Base-by-base conservation (phyloP, 768 basidiomycete species). In the Boletales sp. region DNA sequence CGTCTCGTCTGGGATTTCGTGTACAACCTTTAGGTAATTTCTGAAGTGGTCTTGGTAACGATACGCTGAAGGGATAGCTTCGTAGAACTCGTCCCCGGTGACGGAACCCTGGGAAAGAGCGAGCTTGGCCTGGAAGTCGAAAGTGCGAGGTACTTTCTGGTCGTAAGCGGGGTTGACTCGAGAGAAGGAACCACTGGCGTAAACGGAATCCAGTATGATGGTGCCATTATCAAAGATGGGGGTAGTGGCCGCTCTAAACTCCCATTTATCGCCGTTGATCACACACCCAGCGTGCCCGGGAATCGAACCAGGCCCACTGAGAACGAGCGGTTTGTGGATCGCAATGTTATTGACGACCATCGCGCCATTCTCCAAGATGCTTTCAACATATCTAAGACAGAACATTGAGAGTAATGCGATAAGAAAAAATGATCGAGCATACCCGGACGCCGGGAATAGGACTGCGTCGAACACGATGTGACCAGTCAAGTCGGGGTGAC, bases 371-470 rank as follows among this genome's bases (percentile, higher is more conserved):
- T 69, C 68, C 21, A 69, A 43, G 30, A 65, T 66, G 35, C 63
- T 62, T 48, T 66, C 65, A 18, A 64, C 34, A 18, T 66, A 66
- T 2, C 64, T 66, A 17, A 0, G 0, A 15, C 19, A 36, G 7
- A 55, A 34, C 0, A n/a, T 46, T 60, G 28, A 56, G 38, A 3
- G 8, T 25, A 6, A 34, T 43, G 34, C 14, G 5, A 34, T 37
- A 18, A 33, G 43, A 17, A 3, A n/a, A 50, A 33, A 21, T 7
- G 10, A 28, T 47, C 68, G 65, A 2, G 73, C 55, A 43, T 59
- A 78, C 17, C 74, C 77, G 15, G 75, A 68, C 13, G 74, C 75
- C 9, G 77, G 74, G 70, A 76, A 71, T 21, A 78, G 75, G 0
- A 74, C 66, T 18, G 76, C 74, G 1, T 71, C 72, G 25, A 69